phyloP scores from a whole-genome alignment of 176 grass and related monocot species.

The Microstegium vimineum region DNA sequence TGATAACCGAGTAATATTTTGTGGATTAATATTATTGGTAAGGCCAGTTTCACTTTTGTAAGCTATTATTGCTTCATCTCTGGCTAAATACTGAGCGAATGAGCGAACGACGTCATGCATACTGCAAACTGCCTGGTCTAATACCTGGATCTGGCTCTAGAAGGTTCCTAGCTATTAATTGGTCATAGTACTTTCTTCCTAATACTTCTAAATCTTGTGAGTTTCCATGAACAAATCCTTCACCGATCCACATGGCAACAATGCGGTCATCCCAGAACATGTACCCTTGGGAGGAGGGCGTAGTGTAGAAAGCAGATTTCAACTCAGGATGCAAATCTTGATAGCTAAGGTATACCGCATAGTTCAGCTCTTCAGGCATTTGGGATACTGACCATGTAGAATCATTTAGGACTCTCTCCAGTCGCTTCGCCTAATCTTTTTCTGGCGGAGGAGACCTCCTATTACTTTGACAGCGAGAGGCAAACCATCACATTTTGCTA shows the following conservation, averaged over 20 bases:
- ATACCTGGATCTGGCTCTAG: neutral
- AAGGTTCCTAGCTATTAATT: slow-evolving; percentile 31
- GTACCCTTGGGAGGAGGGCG: slow-evolving; percentile 29
- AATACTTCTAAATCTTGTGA: neutral
- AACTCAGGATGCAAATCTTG: neutral
- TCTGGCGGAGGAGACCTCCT: slow-evolving; percentile 21
- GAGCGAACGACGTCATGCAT: slow-evolving; percentile 30
- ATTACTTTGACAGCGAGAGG: slow-evolving; percentile 28
- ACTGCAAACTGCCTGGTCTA: neutral
- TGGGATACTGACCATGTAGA: slow-evolving; percentile 1
- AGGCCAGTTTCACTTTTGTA: neutral
- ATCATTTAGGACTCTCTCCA: slow-evolving; percentile 30
- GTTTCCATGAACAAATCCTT: neutral
- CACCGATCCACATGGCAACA: neutral
- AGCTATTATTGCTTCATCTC: neutral
- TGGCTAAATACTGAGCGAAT: neutral
- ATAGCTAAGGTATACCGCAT: slow-evolving; percentile 12
- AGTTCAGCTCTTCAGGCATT: slow-evolving; percentile 12
- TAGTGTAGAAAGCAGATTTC: slow-evolving; percentile 30
- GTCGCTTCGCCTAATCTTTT: accelerated
- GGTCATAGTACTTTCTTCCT: neutral
- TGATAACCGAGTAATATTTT: neutral
- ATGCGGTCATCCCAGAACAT: accelerated
- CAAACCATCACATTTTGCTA: slow-evolving; percentile 36
- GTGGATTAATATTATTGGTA: neutral